Percentiles rank a stretch among this genome's conserved stretches.
These are phyloP conservation scores for Skeletonema costatum DNA, from an alignment of 108 stramenopile genomes.

Conservation along the genomic window DNA sequence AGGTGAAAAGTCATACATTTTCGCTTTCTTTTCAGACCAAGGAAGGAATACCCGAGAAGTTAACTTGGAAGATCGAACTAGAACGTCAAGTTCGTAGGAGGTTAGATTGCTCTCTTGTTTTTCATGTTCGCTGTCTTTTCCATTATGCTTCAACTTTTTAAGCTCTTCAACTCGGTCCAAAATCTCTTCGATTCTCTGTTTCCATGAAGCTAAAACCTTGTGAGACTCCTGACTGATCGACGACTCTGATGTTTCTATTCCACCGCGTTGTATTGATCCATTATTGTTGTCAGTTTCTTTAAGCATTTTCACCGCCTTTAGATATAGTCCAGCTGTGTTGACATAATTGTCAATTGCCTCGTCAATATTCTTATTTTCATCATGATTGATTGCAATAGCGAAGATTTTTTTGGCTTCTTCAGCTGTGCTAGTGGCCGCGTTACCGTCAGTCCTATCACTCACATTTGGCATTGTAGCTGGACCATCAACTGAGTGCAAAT, in stretches of 20 bases:
- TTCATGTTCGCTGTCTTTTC: not conserved
- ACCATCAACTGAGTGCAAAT: constrained; percentile 3
- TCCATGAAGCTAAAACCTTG: constrained; percentile 38
- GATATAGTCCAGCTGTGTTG: constrained; percentile 55
- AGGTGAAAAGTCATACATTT: constrained; percentile 28
- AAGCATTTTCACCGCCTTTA: constrained; percentile 47
- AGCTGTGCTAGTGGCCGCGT: constrained; percentile 12
- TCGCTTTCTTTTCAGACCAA: constrained; percentile 76
- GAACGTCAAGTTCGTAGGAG: constrained; percentile 62
- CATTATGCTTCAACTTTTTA: not conserved
- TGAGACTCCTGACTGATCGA: not conserved
- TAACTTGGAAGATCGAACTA: constrained; percentile 61
- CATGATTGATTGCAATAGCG: constrained; percentile 52
- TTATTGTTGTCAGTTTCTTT: constrained; percentile 7
- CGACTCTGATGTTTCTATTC: not conserved
- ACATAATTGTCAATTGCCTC: constrained; percentile 53
- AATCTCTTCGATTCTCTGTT: constrained; percentile 43
- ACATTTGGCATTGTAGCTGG: not conserved
- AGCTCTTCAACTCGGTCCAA: constrained; percentile 65
- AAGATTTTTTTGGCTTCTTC: constrained; percentile 51
- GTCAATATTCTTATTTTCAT: constrained; percentile 43
- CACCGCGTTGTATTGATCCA: not conserved
- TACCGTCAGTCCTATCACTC: not conserved
- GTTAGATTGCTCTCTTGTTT: constrained; percentile 32
- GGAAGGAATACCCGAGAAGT: constrained; percentile 72